Evolutionary conservation across 306 rosid genomes (phyloP).

Genomic region (Quercus alba): DNA sequence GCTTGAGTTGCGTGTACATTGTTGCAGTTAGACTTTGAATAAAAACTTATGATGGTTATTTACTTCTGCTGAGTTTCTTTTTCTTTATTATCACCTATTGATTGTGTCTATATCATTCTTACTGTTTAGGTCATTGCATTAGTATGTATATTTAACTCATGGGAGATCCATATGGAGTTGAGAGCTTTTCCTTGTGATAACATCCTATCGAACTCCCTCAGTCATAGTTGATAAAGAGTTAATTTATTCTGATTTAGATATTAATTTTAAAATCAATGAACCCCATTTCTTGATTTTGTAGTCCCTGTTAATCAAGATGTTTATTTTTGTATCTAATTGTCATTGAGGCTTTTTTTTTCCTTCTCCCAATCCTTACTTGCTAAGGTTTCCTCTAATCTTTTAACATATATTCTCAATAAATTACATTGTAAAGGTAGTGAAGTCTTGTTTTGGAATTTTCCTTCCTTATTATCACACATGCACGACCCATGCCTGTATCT

Average conservation of each 20-base stretch:
- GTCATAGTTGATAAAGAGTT: no score
- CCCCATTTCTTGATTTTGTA: background rate
- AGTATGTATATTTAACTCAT: background rate
- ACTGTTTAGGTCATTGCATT: background rate
- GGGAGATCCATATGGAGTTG: background rate
- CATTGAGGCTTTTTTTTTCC: no score
- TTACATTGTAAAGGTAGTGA: no score
- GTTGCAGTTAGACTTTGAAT: slow-evolving; percentile 53
- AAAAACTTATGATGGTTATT: slow-evolving; percentile 34
- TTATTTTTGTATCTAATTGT: background rate
- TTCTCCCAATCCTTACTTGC: no score
- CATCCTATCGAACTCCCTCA: background rate
- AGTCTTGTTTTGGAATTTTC: no score
- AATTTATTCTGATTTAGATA: no score
- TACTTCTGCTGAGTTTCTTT: background rate
- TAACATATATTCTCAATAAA: no score
- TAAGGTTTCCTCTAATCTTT: no score
- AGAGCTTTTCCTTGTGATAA: background rate
- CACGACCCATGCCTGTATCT: no score
- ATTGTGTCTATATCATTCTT: background rate
- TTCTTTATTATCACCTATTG: background rate
- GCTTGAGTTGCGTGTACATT: slow-evolving; percentile 64
- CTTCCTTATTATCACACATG: no score
- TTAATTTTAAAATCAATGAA: no score
- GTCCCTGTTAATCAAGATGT: background rate